Percentiles rank a stretch among this genome's conserved stretches.
Evolutionary conservation across 2,329 filamentous ascomycete genomes (phyloP).

Genomic region (Diplodia mutila): DNA sequence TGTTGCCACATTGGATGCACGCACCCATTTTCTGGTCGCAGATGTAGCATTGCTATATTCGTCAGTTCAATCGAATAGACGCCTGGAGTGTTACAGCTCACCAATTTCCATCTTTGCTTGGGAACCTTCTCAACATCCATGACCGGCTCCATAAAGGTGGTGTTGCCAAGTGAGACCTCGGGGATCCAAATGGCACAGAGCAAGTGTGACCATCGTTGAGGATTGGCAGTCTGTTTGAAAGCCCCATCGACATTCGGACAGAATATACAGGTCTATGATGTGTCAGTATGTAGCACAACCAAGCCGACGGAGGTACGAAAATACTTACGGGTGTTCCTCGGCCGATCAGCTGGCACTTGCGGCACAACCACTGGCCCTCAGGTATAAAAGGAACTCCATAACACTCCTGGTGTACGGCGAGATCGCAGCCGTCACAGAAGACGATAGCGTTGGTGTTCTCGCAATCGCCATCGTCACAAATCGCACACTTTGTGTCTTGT

Average conservation of each 20-base stretch:
- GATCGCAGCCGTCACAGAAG: slow-evolving; percentile 96
- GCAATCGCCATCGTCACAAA: slow-evolving; percentile 98
- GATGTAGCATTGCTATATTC: slow-evolving; percentile 76
- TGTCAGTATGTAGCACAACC: not conserved
- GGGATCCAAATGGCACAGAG: slow-evolving; percentile 99
- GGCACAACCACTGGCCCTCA: slow-evolving; percentile 96
- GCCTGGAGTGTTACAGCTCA: slow-evolving; percentile 33
- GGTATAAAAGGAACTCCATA: slow-evolving; percentile 99
- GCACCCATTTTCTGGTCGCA: slow-evolving; percentile 98
- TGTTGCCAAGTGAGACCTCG: slow-evolving; percentile 92
- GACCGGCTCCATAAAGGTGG: slow-evolving; percentile 97
- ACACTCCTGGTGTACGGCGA: slow-evolving; percentile 97
- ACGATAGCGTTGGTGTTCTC: slow-evolving; percentile 99
- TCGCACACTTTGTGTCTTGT: slow-evolving; percentile 94
- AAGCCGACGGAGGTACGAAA: slow-evolving; percentile 31
- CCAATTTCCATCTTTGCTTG: slow-evolving; percentile 86
- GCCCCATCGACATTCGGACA: slow-evolving; percentile 97
- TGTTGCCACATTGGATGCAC: slow-evolving; percentile 97
- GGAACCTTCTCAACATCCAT: slow-evolving; percentile 98
- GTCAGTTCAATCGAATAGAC: slow-evolving; percentile 27
- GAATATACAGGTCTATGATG: slow-evolving; percentile 82
- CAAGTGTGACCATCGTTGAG: slow-evolving; percentile 94
- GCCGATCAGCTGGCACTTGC: slow-evolving; percentile 94
- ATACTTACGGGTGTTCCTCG: slow-evolving; percentile 77
- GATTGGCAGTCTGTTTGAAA: slow-evolving; percentile 93